phyloP scores from a whole-genome alignment of 2,329 filamentous ascomycete species.

The Apiospora hydei region DNA sequence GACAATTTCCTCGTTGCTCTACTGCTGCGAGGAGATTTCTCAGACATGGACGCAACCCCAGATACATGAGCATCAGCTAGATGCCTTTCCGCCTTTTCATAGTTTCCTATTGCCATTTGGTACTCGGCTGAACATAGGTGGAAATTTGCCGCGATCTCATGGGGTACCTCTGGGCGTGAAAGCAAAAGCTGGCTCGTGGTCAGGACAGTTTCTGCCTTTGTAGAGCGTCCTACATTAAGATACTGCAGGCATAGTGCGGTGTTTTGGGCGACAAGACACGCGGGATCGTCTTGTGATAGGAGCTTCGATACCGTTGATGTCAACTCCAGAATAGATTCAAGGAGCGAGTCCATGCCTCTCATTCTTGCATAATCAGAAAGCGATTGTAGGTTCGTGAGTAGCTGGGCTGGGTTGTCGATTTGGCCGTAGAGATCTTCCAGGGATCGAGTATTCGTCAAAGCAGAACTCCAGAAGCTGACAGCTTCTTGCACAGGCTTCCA shows the following conservation, averaged over 20 bases:
- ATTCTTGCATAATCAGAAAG: slow-evolving; percentile 60
- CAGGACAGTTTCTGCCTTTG: slow-evolving; percentile 61
- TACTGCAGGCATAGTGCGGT: slow-evolving; percentile 61
- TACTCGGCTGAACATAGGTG: slow-evolving; percentile 80
- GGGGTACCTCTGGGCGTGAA: slow-evolving; percentile 47
- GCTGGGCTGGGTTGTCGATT: slow-evolving; percentile 57
- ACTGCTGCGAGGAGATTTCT: slow-evolving; percentile 41
- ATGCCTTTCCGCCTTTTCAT: slow-evolving; percentile 62
- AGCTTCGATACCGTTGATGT: slow-evolving; percentile 51
- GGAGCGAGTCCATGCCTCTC: slow-evolving; percentile 55
- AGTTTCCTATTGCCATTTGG: slow-evolving; percentile 69
- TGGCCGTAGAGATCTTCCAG: slow-evolving; percentile 50
- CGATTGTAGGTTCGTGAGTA: slow-evolving; percentile 59
- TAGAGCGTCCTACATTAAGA: slow-evolving; percentile 58
- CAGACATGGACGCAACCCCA: slow-evolving; percentile 38
- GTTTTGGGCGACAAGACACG: slow-evolving; percentile 54
- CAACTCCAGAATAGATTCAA: slow-evolving; percentile 56
- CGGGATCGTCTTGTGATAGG: slow-evolving; percentile 39
- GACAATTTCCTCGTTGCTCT: slow-evolving; percentile 58
- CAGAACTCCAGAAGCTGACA: slow-evolving; percentile 53
- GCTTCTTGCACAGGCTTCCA: slow-evolving; percentile 44
- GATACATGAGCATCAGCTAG: slow-evolving; percentile 50
- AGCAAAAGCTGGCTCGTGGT: slow-evolving; percentile 62
- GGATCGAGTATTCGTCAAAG: slow-evolving; percentile 48
- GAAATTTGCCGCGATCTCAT: slow-evolving; percentile 57